Conservation (phyloP, 2,329 filamentous ascomycete genomes). For the Pyricularia grisea region DNA sequence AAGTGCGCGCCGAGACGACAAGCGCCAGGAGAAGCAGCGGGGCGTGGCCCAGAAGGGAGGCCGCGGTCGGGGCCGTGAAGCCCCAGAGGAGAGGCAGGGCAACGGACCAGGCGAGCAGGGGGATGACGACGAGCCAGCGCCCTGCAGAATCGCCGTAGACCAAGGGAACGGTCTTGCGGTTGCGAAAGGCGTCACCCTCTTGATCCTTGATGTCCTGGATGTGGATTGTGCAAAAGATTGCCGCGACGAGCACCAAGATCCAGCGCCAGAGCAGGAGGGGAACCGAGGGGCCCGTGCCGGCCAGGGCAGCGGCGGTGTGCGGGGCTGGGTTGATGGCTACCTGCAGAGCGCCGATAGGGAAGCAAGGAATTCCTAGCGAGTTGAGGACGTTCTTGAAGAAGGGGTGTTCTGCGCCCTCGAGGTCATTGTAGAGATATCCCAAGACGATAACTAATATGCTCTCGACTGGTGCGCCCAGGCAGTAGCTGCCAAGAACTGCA, state of each 20-base stretch:
- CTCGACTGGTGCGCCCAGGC: slow-evolving; percentile 16
- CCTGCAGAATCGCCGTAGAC: slow-evolving; percentile 1
- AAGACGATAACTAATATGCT: slow-evolving; percentile 19
- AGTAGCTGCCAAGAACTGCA: background rate
- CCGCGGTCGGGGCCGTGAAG: background rate
- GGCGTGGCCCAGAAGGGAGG: background rate
- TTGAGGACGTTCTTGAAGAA: slow-evolving; percentile 15
- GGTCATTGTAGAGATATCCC: slow-evolving; percentile 32
- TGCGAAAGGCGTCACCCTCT: slow-evolving; percentile 10
- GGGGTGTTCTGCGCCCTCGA: slow-evolving; percentile 17
- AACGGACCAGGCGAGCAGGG: background rate
- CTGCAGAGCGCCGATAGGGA: slow-evolving; percentile 6
- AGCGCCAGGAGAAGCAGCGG: background rate
- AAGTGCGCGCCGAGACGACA: background rate
- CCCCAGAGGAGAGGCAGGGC: slow-evolving; percentile 1
- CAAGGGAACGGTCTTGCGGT: slow-evolving; percentile 8
- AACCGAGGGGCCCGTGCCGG: background rate
- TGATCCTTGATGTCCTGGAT: slow-evolving; percentile 14
- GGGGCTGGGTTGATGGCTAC: slow-evolving; percentile 4
- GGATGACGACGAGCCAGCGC: slow-evolving; percentile 5
- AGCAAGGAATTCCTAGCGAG: slow-evolving; percentile 10
- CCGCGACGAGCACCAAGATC: slow-evolving; percentile 8
- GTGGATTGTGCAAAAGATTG: slow-evolving; percentile 15
- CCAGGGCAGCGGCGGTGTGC: background rate
- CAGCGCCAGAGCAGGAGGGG: slow-evolving; percentile 4